phyloP scores from a whole-genome alignment of 768 basidiomycete species.

The Leccinellum luteum region DNA sequence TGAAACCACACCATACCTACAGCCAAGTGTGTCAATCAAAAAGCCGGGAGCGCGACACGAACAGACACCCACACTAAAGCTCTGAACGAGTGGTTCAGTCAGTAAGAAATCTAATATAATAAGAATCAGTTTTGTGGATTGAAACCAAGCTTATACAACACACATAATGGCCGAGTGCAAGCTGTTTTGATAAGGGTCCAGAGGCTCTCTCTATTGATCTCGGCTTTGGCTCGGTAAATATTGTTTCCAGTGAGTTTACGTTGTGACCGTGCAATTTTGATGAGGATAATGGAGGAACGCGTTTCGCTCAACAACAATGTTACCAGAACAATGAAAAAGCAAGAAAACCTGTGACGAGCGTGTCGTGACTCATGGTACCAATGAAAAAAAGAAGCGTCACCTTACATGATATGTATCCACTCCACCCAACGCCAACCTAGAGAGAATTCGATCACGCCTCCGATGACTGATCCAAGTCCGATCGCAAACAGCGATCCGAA shows the following conservation, averaged over 20 bases:
- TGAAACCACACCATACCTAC: slow-evolving; percentile 65
- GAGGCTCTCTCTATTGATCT: slow-evolving; percentile 57
- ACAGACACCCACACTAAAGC: slow-evolving; percentile 56
- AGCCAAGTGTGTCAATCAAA: background rate
- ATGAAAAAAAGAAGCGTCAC: background rate
- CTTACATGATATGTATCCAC: slow-evolving; percentile 69
- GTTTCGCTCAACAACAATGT: slow-evolving; percentile 68
- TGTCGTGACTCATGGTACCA: background rate
- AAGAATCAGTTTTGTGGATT: background rate
- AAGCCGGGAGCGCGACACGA: background rate
- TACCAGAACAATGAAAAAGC: slow-evolving; percentile 46
- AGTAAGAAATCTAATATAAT: slow-evolving; percentile 22
- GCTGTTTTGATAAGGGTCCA: slow-evolving; percentile 61
- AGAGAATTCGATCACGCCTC: slow-evolving; percentile 61
- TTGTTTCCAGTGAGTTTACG: slow-evolving; percentile 64
- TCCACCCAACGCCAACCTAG: slow-evolving; percentile 81
- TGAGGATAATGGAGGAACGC: slow-evolving; percentile 65
- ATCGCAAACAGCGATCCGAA: slow-evolving; percentile 54
- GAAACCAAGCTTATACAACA: slow-evolving; percentile 23
- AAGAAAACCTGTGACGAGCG: slow-evolving; percentile 44
- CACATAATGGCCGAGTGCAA: slow-evolving; percentile 68
- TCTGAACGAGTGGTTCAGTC: slow-evolving; percentile 66
- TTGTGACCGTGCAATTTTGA: slow-evolving; percentile 55
- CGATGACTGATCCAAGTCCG: slow-evolving; percentile 60
- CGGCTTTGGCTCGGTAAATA: slow-evolving; percentile 57